phyloP scores from a whole-genome alignment of 805 yeast genomes.

The Monosporozyma yasuniensis region DNA sequence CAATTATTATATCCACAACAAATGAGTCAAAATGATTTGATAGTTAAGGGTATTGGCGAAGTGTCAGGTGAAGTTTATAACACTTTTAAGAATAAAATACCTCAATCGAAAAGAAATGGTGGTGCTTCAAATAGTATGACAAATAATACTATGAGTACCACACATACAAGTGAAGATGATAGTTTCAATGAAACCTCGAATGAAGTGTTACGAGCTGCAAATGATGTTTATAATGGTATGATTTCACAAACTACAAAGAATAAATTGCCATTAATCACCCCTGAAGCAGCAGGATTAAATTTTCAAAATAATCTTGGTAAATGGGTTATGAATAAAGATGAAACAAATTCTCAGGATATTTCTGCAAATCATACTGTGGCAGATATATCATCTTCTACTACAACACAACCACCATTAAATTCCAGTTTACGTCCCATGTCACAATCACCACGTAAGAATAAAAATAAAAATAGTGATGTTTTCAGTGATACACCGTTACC shows the following conservation, averaged over 20 bases:
- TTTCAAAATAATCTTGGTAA: slow-evolving; percentile 7
- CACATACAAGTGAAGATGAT: not conserved
- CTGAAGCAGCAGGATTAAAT: slow-evolving; percentile 8
- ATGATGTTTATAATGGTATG: slow-evolving; percentile 23
- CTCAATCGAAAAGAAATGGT: not conserved
- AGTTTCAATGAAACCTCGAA: slow-evolving; percentile 5
- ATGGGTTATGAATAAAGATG: slow-evolving; percentile 8
- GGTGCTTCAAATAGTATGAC: not conserved
- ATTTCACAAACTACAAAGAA: slow-evolving; percentile 12
- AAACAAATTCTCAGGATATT: slow-evolving; percentile 4
- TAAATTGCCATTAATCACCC: slow-evolving; percentile 8
- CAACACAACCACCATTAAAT: not conserved
- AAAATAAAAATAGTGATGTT: not conserved
- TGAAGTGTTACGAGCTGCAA: slow-evolving; percentile 26
- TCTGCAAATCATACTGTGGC: slow-evolving; percentile 6
- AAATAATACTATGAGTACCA: not conserved
- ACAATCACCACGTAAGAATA: not conserved
- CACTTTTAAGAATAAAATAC: slow-evolving; percentile 9
- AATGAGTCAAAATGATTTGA: slow-evolving; percentile 7
- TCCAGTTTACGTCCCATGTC: not conserved
- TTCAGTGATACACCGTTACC: not conserved
- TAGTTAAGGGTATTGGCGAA: slow-evolving; percentile 7
- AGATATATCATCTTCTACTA: not conserved
- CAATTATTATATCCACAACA: not conserved
- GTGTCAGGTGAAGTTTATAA: slow-evolving; percentile 9